These are phyloP conservation scores for Fusarium newnesense DNA, from an alignment of 2,329 filamentous ascomycete species.

Conservation along the genomic window DNA sequence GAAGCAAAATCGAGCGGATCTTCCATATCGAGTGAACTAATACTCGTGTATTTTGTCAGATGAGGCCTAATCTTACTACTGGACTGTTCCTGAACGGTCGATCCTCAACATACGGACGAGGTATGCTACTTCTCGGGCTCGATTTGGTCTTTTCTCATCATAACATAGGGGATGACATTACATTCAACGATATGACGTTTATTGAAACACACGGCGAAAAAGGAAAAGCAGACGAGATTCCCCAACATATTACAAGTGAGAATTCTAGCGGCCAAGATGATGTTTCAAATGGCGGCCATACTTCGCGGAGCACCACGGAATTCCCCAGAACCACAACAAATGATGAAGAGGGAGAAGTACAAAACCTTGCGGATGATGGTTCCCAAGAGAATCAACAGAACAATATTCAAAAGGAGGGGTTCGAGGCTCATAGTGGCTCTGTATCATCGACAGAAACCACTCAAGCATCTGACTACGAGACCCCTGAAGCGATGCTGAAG, in stretches of 20 bases:
- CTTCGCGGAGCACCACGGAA: neutral
- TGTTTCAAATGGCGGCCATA: neutral
- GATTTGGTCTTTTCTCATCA: neutral
- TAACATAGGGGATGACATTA: constrained; percentile 58
- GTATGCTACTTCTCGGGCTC: constrained; percentile 24
- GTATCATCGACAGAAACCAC: neutral
- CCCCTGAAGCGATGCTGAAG: constrained; percentile 1
- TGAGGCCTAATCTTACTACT: constrained; percentile 48
- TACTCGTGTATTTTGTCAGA: constrained; percentile 31
- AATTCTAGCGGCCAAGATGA: neutral
- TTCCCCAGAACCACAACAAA: neutral
- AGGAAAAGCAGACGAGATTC: constrained; percentile 24
- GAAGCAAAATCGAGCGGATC: neutral
- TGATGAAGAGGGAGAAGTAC: neutral
- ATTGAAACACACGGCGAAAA: constrained; percentile 31
- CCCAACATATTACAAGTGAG: neutral
- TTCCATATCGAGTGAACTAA: neutral
- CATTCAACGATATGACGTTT: constrained; percentile 63
- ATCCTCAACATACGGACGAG: constrained; percentile 28
- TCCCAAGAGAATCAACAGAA: neutral
- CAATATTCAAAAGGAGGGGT: neutral
- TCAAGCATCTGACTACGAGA: neutral
- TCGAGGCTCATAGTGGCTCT: neutral
- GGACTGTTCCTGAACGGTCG: constrained; percentile 50
- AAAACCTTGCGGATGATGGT: neutral